Conservation (phyloP, 305 asterid species). For the Solanum chacoense region DNA sequence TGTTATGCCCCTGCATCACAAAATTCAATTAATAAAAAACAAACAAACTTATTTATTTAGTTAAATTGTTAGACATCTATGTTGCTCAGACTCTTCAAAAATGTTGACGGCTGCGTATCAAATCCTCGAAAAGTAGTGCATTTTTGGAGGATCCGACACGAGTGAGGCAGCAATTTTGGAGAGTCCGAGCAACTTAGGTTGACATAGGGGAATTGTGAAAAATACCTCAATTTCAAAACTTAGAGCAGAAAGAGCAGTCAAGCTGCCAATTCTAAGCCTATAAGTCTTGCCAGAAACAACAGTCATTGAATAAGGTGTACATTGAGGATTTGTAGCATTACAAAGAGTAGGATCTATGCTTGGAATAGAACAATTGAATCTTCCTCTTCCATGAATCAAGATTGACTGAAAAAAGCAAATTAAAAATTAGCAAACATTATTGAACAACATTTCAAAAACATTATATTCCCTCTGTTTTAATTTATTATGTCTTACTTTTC, state of each 20-base stretch:
- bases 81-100: background rate
- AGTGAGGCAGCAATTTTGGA: no score
- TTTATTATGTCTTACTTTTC: no score
- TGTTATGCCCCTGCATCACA: slow-evolving; percentile 44
- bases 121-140: background rate
- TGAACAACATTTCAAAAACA: no score
- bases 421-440: background rate
- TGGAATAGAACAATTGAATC: slow-evolving; percentile 43
- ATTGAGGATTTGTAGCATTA: slow-evolving; percentile 57
- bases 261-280: slow-evolving; percentile 65
- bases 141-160: background rate
- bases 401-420: slow-evolving; percentile 34
- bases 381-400: slow-evolving; percentile 77
- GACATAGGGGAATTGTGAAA: background rate
- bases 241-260: slow-evolving; percentile 64
- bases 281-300: slow-evolving; percentile 64
- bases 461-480: no score
- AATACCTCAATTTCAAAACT: slow-evolving; percentile 64
- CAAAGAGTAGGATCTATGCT: slow-evolving; percentile 29
- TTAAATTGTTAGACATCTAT: no score
- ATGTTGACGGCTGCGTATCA: no score
- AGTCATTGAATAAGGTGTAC: slow-evolving; percentile 42
- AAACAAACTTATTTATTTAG: background rate
- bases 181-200: background rate
- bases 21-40: background rate